These are phyloP conservation scores for Ustilago sp. DNA, from an alignment of 1,284 basidiomycete genomes.

Conservation along the genomic window DNA sequence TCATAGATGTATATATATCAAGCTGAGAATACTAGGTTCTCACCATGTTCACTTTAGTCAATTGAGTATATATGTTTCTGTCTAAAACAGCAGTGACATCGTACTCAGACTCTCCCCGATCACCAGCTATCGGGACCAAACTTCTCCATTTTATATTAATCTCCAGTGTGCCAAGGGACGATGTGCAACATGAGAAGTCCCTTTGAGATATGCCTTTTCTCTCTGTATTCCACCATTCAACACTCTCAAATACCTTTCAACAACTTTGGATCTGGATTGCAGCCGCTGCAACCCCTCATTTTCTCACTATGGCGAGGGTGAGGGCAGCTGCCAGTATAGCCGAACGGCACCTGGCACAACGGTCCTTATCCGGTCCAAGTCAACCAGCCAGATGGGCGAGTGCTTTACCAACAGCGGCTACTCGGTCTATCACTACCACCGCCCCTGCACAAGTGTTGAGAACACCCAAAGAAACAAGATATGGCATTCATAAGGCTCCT, in stretches of 20 bases:
- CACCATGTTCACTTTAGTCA: too few species aligned
- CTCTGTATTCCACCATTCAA: background rate
- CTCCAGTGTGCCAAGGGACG: conserved; percentile 18
- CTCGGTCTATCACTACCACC: conserved; percentile 10
- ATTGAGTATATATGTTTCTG: too few species aligned
- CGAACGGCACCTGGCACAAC: conserved; percentile 16
- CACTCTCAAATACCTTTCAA: background rate
- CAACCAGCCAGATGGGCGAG: conserved; percentile 3
- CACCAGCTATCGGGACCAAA: too few species aligned
- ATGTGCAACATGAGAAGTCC: conserved; percentile 1
- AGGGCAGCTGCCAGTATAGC: conserved; percentile 13
- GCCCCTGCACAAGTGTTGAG: background rate
- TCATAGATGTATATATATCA: too few species aligned
- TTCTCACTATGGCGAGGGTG: conserved; percentile 11
- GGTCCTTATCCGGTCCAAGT: background rate
- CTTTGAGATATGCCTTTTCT: background rate
- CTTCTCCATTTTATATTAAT: background rate
- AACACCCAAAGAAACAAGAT: conserved; percentile 17
- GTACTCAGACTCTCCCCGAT: too few species aligned
- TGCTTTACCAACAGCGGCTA: background rate
- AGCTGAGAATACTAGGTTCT: too few species aligned
- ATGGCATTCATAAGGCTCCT: conserved; percentile 13
- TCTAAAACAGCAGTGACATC: too few species aligned
- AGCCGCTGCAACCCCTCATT: background rate
- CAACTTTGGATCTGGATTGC: background rate